Percentiles rank a stretch among this genome's conserved stretches.
Conservation (phyloP, 1,284 basidiomycete species). For the Trametes versicolor region DNA sequence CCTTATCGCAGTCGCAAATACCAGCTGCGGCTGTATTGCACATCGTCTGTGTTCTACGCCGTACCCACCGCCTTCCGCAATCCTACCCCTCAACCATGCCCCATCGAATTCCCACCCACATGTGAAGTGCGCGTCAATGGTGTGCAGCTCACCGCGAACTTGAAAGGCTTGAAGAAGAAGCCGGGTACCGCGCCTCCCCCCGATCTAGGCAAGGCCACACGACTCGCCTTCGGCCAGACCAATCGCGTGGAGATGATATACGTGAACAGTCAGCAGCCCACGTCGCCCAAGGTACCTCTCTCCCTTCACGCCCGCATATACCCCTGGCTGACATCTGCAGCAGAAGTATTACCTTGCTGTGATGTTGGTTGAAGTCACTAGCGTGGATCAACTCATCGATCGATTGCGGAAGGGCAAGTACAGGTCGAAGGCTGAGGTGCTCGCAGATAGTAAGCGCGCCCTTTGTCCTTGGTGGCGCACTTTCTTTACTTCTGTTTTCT, state of each 20-base stretch:
- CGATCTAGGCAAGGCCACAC: constrained; percentile 75
- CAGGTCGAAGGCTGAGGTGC: constrained; percentile 72
- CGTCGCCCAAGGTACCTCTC: constrained; percentile 68
- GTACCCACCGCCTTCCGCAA: constrained; percentile 59
- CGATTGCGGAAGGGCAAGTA: constrained; percentile 74
- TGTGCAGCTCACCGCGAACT: constrained; percentile 74
- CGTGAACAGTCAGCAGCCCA: constrained; percentile 86
- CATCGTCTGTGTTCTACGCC: constrained; percentile 86
- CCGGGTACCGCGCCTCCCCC: constrained; percentile 96
- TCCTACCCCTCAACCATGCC: constrained; percentile 61
- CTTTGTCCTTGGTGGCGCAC: neutral
- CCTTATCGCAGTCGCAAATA: constrained; percentile 63
- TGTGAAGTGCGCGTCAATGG: constrained; percentile 92
- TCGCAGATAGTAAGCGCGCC: constrained; percentile 66
- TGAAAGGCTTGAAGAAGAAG: constrained; percentile 95
- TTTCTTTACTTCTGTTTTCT: neutral
- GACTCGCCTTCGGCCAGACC: constrained; percentile 54
- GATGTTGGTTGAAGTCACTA: constrained; percentile 82
- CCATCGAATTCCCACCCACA: constrained; percentile 91
- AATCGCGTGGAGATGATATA: constrained; percentile 91
- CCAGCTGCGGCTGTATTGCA: constrained; percentile 92
- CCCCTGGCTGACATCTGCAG: constrained; percentile 8
- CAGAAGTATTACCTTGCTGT: constrained; percentile 90
- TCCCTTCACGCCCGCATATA: neutral
- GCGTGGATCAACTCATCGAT: constrained; percentile 72